Conservation (phyloP, 306 rosid genomes). For the Quercus variabilis region DNA sequence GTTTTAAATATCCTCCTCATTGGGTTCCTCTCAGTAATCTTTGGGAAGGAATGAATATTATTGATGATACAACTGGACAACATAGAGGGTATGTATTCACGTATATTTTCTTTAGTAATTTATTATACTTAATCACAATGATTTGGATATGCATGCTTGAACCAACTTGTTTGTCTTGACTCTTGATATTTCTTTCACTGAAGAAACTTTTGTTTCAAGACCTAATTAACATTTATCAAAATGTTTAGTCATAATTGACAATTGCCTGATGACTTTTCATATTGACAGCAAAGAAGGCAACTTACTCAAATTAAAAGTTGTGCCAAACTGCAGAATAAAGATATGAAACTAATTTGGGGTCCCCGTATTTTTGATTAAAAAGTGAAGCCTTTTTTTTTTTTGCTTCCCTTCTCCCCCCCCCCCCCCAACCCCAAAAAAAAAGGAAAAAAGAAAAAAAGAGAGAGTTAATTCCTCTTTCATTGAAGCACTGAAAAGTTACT, state of each 20-base stretch:
- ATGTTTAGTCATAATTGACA: not conserved
- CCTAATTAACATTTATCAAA: not conserved
- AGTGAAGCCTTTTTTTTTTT: not conserved
- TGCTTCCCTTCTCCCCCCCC: no score
- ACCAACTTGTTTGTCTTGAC: not conserved
- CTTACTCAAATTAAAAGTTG: not conserved
- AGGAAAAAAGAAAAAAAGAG: no score
- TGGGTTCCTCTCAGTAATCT: constrained; percentile 82
- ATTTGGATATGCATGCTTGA: not conserved
- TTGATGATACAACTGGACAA: constrained; percentile 59
- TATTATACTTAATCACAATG: not conserved
- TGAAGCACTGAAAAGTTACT: not conserved
- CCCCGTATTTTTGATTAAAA: not conserved
- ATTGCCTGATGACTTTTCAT: not conserved
- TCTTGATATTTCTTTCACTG: not conserved
- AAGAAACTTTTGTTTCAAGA: not conserved
- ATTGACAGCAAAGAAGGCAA: not conserved
- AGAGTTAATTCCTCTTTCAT: no score
- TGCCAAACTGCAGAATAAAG: not conserved
- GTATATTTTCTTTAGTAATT: constrained; percentile 1
- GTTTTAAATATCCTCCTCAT: constrained; percentile 98
- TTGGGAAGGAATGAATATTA: constrained; percentile 85
- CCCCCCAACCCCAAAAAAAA: fast-evolving
- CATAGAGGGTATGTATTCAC: constrained; percentile 61
- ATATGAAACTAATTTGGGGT: not conserved